Percentiles rank a stretch among this genome's conserved stretches.
phyloP scores from a whole-genome alignment of 768 basidiomycete genomes.

The Phaeotremella fagi region DNA sequence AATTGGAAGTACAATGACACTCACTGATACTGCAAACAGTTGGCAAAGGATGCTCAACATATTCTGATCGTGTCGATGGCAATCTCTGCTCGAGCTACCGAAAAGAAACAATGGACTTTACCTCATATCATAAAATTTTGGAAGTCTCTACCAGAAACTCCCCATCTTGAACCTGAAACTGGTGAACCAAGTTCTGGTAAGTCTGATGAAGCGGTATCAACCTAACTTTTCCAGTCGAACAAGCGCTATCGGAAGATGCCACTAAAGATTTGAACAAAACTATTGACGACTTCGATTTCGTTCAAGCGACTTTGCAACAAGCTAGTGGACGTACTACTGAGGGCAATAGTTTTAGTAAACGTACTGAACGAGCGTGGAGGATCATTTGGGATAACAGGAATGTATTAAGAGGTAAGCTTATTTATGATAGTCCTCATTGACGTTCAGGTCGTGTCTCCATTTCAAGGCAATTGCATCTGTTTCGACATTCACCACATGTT shows the following conservation, averaged over 20 bases:
- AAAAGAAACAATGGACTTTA: background rate
- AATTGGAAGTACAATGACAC: background rate
- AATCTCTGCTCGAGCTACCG: background rate
- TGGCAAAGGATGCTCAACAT: slow-evolving; percentile 25
- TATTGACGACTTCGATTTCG: slow-evolving; percentile 6
- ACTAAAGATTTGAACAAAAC: background rate
- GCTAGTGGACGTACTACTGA: background rate
- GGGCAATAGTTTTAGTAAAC: background rate
- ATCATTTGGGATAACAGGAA: slow-evolving; percentile 23
- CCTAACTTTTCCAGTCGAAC: background rate
- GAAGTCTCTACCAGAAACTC: background rate
- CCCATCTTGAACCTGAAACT: background rate
- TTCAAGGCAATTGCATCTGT: slow-evolving; percentile 23
- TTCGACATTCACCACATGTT: slow-evolving; percentile 39
- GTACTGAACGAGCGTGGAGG: slow-evolving; percentile 16
- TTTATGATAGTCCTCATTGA: background rate
- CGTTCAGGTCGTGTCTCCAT: slow-evolving; percentile 31
- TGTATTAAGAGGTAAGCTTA: slow-evolving; percentile 18
- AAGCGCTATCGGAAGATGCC: background rate
- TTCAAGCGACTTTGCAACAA: background rate
- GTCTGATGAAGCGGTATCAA: background rate
- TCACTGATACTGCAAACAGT: background rate
- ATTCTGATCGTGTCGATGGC: slow-evolving; percentile 5
- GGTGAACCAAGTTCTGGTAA: background rate
- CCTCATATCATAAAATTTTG: background rate